These are phyloP conservation scores for Pleurotus ostreatus DNA, from an alignment of 768 basidiomycete genomes.

Conservation along the genomic window DNA sequence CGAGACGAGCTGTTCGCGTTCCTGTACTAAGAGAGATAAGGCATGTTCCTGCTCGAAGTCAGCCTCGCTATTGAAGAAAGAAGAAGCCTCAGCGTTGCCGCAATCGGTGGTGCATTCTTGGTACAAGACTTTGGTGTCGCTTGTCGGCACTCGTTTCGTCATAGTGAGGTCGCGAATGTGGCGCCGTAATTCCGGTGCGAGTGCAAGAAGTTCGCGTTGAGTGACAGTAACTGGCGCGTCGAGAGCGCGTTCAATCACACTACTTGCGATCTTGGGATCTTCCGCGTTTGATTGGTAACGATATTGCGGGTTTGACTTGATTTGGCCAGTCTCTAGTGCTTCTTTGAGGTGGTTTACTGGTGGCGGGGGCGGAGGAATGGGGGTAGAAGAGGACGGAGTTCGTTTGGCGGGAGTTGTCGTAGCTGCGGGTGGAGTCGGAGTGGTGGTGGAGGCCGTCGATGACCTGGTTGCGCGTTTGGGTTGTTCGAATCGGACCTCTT, in stretches of 20 bases:
- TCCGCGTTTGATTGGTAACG: constrained; percentile 13
- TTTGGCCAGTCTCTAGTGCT: not conserved
- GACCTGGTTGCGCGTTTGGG: not conserved
- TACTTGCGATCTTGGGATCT: constrained; percentile 2
- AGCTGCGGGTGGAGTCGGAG: not conserved
- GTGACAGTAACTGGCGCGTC: constrained; percentile 13
- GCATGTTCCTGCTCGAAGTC: not conserved
- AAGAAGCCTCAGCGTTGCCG: not conserved
- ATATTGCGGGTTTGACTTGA: constrained; percentile 9
- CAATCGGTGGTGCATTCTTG: not conserved
- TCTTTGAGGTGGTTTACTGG: not conserved
- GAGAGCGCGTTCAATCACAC: constrained; percentile 8
- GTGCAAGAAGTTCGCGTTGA: constrained; percentile 11
- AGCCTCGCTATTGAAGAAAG: not conserved
- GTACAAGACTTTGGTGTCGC: not conserved
- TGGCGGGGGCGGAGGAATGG: not conserved
- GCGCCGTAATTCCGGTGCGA: constrained; percentile 14
- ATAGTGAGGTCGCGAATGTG: constrained; percentile 12
- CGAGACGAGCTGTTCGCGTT: not conserved
- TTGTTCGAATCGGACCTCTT: not conserved
- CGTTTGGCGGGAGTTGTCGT: not conserved
- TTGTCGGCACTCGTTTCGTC: constrained; percentile 5
- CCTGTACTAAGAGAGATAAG: not conserved
- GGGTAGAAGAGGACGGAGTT: not conserved
- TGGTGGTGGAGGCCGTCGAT: not conserved